phyloP scores from a whole-genome alignment of 2,329 filamentous ascomycete genomes.

The Aspergillus chevalieri region DNA sequence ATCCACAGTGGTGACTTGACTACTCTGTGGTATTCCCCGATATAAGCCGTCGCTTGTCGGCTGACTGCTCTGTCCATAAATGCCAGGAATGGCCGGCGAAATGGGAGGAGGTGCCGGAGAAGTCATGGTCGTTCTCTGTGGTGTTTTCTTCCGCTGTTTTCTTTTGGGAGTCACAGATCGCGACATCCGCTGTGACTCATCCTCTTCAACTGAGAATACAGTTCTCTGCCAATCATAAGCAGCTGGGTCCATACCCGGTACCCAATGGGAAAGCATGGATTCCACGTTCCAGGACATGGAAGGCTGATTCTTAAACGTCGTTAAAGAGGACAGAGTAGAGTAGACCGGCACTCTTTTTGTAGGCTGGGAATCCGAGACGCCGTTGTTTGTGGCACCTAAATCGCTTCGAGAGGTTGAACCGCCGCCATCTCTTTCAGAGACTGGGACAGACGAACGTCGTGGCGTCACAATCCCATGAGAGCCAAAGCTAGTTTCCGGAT shows the following conservation, averaged over 20 bases:
- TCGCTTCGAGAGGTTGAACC: neutral
- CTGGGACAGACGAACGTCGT: neutral
- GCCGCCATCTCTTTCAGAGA: neutral
- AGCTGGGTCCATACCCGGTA: slow-evolving; percentile 25
- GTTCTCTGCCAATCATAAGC: slow-evolving; percentile 29
- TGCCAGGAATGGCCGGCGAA: slow-evolving; percentile 19
- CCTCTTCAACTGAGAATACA: slow-evolving; percentile 12
- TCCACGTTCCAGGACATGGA: slow-evolving; percentile 17
- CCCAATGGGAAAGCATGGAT: slow-evolving; percentile 33
- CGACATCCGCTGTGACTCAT: slow-evolving; percentile 12
- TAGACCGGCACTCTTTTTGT: slow-evolving; percentile 5
- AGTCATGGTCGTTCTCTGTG: slow-evolving; percentile 12
- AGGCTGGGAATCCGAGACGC: neutral
- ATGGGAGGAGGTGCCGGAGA: slow-evolving; percentile 13
- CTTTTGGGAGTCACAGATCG: slow-evolving; percentile 14
- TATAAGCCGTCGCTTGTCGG: slow-evolving; percentile 16
- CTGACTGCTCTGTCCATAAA: slow-evolving; percentile 29
- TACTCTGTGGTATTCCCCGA: slow-evolving; percentile 22
- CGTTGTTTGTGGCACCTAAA: too few relatives aligned
- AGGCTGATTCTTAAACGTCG: slow-evolving; percentile 18
- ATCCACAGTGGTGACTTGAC: slow-evolving; percentile 24
- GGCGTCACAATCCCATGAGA: neutral
- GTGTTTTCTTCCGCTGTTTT: slow-evolving; percentile 21
- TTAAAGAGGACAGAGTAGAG: slow-evolving; percentile 23
- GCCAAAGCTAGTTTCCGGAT: neutral